Conservation (phyloP, 208 protist genomes). For the Acanthamoeba lenticulata region DNA sequence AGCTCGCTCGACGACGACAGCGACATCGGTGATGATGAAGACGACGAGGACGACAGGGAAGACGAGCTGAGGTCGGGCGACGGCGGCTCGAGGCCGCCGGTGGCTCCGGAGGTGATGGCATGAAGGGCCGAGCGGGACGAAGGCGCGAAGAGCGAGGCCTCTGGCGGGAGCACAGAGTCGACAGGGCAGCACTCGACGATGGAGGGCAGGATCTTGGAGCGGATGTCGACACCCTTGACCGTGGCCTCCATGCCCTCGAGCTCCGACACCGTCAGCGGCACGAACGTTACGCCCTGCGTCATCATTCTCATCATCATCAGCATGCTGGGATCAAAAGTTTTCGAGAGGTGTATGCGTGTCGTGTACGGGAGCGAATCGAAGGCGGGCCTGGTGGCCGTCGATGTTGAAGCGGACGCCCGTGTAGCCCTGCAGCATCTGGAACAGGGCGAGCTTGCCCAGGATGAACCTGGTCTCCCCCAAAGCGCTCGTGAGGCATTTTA, state of each 20-base stretch:
- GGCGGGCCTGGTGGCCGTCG: background rate
- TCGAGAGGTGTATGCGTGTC: background rate
- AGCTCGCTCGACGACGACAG: no score
- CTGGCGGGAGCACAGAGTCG: no score
- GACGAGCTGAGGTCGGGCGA: no score
- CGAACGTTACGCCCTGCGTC: background rate
- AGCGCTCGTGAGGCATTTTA: background rate
- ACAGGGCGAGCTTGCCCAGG: constrained; percentile 13
- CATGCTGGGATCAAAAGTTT: background rate
- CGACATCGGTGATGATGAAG: no score
- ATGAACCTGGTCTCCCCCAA: background rate
- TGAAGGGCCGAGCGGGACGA: no score
- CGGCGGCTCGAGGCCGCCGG: no score
- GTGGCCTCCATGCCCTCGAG: background rate
- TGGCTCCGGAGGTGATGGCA: no score
- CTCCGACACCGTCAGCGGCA: background rate
- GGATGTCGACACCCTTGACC: constrained; percentile 5
- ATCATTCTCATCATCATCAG: background rate
- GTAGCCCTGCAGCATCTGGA: constrained; percentile 57
- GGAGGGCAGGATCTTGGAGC: constrained; percentile 26
- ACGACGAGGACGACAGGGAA: no score
- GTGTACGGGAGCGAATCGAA: background rate
- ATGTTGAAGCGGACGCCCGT: constrained; percentile 15
- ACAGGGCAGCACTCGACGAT: background rate
- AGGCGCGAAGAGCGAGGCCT: no score